Evolutionary conservation across 768 basidiomycete species (phyloP).

Genomic region (Rhodosporidiobolus odoratus): DNA sequence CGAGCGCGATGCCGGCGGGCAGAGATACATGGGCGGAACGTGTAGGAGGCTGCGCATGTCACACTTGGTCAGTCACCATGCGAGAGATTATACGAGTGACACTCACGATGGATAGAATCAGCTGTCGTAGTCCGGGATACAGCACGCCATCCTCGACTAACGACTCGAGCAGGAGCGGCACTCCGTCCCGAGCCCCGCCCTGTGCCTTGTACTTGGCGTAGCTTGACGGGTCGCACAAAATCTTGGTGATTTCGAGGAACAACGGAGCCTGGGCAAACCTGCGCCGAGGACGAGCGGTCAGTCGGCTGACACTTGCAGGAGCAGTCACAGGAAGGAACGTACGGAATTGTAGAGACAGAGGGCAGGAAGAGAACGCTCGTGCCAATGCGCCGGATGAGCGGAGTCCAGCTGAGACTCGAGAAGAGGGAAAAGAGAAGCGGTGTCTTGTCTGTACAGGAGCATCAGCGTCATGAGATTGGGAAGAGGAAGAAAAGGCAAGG

Average conservation of each 20-base stretch:
- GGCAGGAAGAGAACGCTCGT: conserved; percentile 5
- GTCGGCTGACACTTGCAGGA: too few relatives aligned
- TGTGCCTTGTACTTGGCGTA: conserved; percentile 17
- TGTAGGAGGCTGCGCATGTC: background rate
- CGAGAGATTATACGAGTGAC: background rate
- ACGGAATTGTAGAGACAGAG: conserved; percentile 13
- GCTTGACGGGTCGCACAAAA: conserved; percentile 16
- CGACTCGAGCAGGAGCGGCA: background rate
- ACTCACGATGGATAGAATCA: conserved; percentile 8
- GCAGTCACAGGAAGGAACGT: background rate
- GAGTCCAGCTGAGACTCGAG: background rate
- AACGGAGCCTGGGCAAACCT: conserved; percentile 24
- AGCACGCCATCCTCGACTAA: background rate
- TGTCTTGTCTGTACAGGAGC: background rate
- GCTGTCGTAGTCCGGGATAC: background rate
- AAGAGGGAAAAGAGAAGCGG: conserved; percentile 28
- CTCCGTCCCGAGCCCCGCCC: background rate
- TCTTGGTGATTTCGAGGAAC: conserved; percentile 35
- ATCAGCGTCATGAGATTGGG: too few relatives aligned
- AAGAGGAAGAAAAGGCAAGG: too few relatives aligned
- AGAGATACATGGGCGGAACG: conserved; percentile 14
- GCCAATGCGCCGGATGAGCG: conserved; percentile 3
- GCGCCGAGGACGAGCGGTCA: background rate
- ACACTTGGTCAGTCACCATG: background rate
- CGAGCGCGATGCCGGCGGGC: conserved; percentile 5